phyloP scores from a whole-genome alignment of 805 yeast species.

The Cephaloascus fragrans region DNA sequence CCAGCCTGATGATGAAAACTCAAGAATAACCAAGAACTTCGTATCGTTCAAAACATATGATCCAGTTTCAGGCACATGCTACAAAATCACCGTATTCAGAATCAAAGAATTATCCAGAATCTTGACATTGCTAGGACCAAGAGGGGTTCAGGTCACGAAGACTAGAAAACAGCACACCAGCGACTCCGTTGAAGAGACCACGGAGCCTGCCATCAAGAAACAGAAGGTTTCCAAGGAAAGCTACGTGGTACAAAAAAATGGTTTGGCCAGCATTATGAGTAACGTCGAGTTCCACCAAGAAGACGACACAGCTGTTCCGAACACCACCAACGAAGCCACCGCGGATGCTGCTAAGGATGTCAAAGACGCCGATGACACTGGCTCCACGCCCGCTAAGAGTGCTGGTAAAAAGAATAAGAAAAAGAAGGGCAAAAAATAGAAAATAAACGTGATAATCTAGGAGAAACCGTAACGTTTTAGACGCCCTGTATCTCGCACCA shows the following conservation, averaged over 20 bases:
- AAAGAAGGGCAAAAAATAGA: constrained; percentile 14
- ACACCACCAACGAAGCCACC: constrained; percentile 8
- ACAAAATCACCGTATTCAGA: constrained; percentile 48
- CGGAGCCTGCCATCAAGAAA: too few species aligned
- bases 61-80: constrained; percentile 51
- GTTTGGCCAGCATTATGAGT: constrained; percentile 31
- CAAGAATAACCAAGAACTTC: constrained; percentile 17
- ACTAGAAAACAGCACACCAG: constrained; percentile 6
- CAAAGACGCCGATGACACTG: constrained; percentile 5
- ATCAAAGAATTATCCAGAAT: constrained; percentile 68
- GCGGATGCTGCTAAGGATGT: constrained; percentile 5
- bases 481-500: too few species aligned
- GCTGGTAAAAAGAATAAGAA: constrained; percentile 8
- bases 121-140: constrained; percentile 65
- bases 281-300: constrained; percentile 20
- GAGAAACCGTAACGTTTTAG: too few species aligned
- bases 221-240: constrained; percentile 1
- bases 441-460: too few species aligned
- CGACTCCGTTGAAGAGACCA: constrained; percentile 5
- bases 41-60: constrained; percentile 56
- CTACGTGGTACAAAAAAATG: constrained; percentile 13
- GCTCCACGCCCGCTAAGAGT: constrained; percentile 4
- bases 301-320: constrained; percentile 8
- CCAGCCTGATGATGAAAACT: constrained; percentile 3
- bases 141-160: constrained; percentile 35